Evolutionary conservation across 306 rosid genomes (phyloP).

Genomic region (Argentina anserina): DNA sequence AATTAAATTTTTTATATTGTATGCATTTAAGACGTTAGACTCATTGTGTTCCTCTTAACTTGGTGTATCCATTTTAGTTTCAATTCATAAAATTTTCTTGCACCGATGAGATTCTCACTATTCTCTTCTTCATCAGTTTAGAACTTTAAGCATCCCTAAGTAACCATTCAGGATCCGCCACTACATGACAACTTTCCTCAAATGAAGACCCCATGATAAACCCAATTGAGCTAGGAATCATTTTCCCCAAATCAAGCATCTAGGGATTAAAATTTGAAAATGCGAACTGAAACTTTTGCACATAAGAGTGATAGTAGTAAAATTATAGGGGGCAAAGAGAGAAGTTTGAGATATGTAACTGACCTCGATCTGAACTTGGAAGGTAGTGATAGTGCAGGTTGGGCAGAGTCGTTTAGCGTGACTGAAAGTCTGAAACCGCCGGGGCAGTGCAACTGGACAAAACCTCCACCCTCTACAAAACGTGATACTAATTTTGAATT

Average conservation of each 20-base stretch:
- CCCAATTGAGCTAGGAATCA: neutral
- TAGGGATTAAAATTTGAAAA: neutral
- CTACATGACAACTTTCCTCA: neutral
- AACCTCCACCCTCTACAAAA: neutral
- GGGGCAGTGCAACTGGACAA: neutral
- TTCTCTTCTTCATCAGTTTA: no score
- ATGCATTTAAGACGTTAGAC: no score
- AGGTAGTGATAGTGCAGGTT: neutral
- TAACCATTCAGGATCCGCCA: no score
- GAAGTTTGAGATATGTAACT: neutral
- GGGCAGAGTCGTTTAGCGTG: neutral
- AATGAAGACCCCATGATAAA: neutral
- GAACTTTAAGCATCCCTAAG: no score
- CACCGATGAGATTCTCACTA: no score
- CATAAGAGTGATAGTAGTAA: neutral
- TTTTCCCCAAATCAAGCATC: neutral
- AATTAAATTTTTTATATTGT: no score
- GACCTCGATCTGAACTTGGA: constrained; percentile 1
- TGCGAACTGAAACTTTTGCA: neutral
- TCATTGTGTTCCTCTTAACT: no score
- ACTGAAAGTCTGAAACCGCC: neutral
- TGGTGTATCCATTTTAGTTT: no score
- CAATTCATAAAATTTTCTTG: no score
- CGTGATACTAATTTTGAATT: neutral
- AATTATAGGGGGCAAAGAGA: neutral